Evolutionary conservation across 495 filamentous ascomycete genomes (phyloP).

Genomic region (Monascus purpureus): DNA sequence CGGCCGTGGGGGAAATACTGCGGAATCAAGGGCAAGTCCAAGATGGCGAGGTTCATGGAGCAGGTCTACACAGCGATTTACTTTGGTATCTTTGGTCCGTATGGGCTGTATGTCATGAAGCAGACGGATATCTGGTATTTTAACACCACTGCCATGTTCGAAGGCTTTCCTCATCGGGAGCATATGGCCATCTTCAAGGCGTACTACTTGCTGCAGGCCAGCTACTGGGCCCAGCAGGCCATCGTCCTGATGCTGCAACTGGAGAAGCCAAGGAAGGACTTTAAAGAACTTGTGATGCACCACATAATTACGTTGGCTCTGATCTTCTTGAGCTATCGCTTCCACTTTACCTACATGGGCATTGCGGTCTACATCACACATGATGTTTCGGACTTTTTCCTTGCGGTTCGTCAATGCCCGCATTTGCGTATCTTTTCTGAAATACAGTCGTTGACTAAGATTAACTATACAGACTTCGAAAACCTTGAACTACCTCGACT

Average conservation of each 20-base stretch:
- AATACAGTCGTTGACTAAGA: constrained; percentile 2
- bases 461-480: constrained; percentile 59
- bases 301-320: constrained; percentile 87
- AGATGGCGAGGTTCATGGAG: constrained; percentile 92
- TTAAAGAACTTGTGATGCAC: constrained; percentile 86
- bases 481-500: constrained; percentile 83
- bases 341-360: constrained; percentile 98
- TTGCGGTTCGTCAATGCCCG: constrained; percentile 53
- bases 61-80: constrained; percentile 96
- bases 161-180: constrained; percentile 74
- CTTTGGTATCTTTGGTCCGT: constrained; percentile 73
- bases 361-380: constrained; percentile 93
- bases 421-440: not conserved
- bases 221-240: constrained; percentile 92
- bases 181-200: constrained; percentile 87
- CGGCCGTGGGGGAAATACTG: constrained; percentile 58
- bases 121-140: constrained; percentile 95
- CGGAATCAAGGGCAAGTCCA: constrained; percentile 60
- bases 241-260: constrained; percentile 79
- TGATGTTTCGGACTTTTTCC: constrained; percentile 92
- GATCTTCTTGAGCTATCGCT: constrained; percentile 83
- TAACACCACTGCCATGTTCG: constrained; percentile 84
- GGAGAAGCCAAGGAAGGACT: constrained; percentile 94
- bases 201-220: constrained; percentile 90
- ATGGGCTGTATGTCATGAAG: constrained; percentile 86